phyloP scores from a whole-genome alignment of 768 basidiomycete species.

The Termitomyces sp. region DNA sequence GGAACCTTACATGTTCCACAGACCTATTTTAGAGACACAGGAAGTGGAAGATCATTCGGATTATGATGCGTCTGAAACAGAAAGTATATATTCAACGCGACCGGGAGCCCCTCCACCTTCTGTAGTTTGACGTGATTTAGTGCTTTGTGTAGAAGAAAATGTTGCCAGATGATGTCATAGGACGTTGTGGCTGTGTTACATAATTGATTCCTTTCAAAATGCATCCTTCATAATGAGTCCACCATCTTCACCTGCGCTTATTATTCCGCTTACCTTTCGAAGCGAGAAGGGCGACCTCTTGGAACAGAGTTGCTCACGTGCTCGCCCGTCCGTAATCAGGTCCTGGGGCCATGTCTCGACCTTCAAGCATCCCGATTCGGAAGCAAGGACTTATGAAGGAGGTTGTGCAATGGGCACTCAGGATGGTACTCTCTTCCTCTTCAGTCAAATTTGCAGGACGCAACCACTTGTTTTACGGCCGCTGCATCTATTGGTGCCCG shows the following conservation, averaged over 20 bases:
- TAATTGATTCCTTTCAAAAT: background rate
- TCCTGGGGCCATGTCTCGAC: slow-evolving; percentile 19
- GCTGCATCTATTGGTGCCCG: slow-evolving; percentile 13
- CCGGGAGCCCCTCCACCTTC: background rate
- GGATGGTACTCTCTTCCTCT: slow-evolving; percentile 39
- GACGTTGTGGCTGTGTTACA: background rate
- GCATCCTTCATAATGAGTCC: background rate
- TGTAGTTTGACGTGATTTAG: background rate
- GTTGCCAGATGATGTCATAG: background rate
- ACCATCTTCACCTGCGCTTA: slow-evolving; percentile 3
- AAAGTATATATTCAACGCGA: background rate
- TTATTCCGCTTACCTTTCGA: slow-evolving; percentile 29
- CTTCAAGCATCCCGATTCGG: background rate
- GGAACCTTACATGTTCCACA: too few species aligned
- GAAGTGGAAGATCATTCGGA: background rate
- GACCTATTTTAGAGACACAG: background rate
- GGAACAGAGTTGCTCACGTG: slow-evolving; percentile 25
- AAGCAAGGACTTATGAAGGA: slow-evolving; percentile 10
- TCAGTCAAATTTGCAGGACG: slow-evolving; percentile 17
- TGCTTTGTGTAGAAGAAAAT: background rate
- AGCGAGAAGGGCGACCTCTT: slow-evolving; percentile 12
- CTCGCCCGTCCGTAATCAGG: slow-evolving; percentile 24
- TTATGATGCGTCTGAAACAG: background rate
- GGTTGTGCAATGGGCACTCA: slow-evolving; percentile 33
- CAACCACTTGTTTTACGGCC: slow-evolving; percentile 9